Conservation (phyloP, 139 green algal genomes). For the Chlamydomonas applanata region DNA sequence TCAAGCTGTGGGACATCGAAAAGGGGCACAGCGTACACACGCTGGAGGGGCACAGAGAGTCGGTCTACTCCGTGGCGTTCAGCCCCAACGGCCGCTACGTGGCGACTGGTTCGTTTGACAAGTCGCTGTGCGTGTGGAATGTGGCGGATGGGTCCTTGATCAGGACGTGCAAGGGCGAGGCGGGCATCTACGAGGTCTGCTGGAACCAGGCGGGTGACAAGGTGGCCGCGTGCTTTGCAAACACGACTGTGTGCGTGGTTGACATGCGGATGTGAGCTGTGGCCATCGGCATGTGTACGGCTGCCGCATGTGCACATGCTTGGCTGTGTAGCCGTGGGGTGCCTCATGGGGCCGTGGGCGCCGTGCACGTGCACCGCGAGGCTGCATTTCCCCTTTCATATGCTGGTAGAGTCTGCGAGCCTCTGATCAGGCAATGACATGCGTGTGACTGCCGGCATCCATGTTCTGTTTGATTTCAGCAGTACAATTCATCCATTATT, state of each 20-base stretch:
- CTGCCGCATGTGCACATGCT: no score
- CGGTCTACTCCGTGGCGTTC: constrained; percentile 84
- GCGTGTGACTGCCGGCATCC: no score
- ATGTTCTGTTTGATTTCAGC: no score
- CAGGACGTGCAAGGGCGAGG: constrained; percentile 58
- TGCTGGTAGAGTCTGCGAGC: no score
- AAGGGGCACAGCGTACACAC: constrained; percentile 56
- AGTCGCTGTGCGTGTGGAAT: constrained; percentile 73
- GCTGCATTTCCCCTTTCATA: no score
- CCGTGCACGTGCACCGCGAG: no score
- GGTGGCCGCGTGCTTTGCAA: constrained; percentile 76
- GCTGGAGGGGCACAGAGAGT: constrained; percentile 59
- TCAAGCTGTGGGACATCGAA: constrained; percentile 85
- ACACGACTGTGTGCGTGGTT: constrained; percentile 70
- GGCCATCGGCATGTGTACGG: no score
- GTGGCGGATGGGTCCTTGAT: constrained; percentile 70
- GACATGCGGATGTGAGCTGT: constrained; percentile 54
- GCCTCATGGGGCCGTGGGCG: no score
- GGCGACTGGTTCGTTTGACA: constrained; percentile 80
- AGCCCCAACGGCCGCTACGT: constrained; percentile 70
- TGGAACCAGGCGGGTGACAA: constrained; percentile 73
- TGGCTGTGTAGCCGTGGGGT: no score
- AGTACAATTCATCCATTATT: no score
- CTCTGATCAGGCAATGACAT: no score
- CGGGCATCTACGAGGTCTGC: constrained; percentile 85